phyloP scores from a whole-genome alignment of 2,329 filamentous ascomycete species.

The Fusarium euwallaceae region DNA sequence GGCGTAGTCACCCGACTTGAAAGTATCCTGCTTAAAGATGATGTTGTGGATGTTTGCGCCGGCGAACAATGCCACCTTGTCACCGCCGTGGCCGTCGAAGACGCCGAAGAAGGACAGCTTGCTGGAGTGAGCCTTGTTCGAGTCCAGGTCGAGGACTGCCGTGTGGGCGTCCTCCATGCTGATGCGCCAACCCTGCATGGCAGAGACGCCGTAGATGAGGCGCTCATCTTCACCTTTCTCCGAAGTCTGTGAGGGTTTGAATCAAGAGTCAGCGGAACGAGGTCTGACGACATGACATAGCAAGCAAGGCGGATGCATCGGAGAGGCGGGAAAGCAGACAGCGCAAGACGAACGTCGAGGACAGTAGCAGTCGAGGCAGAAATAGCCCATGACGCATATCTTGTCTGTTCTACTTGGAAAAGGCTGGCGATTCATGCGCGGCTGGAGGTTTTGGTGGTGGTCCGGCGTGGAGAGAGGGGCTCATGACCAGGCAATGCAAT shows the following conservation, averaged over 20 bases:
- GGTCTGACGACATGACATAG: conserved; percentile 20
- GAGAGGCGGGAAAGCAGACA: conserved; percentile 27
- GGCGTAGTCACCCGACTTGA: conserved; percentile 90
- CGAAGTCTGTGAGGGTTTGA: conserved; percentile 74
- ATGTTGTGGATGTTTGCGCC: conserved; percentile 96
- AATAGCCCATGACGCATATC: neutral
- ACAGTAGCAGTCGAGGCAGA: neutral
- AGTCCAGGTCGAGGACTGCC: conserved; percentile 83
- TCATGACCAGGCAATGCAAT: conserved; percentile 35
- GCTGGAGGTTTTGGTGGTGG: conserved; percentile 16
- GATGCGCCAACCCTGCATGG: conserved; percentile 99
- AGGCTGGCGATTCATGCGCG: conserved; percentile 26
- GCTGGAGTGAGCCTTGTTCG: conserved; percentile 75
- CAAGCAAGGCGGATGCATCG: conserved; percentile 28
- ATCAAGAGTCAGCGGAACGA: conserved; percentile 44
- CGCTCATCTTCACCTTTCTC: conserved; percentile 92
- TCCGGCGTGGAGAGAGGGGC: conserved; percentile 40
- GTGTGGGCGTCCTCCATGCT: conserved; percentile 99
- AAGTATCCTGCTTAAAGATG: conserved; percentile 93
- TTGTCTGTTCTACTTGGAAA: neutral
- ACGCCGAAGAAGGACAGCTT: conserved; percentile 97
- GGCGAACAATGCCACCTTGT: conserved; percentile 94
- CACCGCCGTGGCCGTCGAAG: conserved; percentile 96
- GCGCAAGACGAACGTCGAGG: neutral
- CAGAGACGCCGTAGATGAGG: conserved; percentile 92